Evolutionary conservation across 1,284 basidiomycete species (phyloP), one percentile per base, ranked within the genome.

Genomic region (Athelia psychrophila): DNA sequence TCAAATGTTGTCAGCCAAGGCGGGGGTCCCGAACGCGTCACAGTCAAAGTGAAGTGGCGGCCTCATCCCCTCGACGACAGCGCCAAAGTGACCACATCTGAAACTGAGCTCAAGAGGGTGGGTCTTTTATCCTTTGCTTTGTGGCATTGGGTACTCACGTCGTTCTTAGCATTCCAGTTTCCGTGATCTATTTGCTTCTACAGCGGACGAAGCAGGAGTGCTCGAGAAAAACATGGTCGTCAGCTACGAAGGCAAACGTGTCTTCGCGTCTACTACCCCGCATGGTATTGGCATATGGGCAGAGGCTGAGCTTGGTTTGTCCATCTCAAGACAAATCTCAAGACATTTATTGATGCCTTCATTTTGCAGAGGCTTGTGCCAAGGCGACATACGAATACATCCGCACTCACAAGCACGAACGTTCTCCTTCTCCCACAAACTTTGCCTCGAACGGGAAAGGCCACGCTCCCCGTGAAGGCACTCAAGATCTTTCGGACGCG

Each of bases 181-280:
- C 59, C 74, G 75, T 23, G 70, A 74, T 1, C 61, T 89, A 0
- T 87, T 87, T 49, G 79, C 84, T 32, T 79, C 76, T 42, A 67
- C 79, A 2, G 86, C 88, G 6, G 84, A 88, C 52, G 71, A 81
- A 42, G 80, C 77, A 2, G 65, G 64, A 15, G 71, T 87, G 16
- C 70, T 76, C 12, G 56, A 62, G 2, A 69, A 77, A 15, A 76
- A 77, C 49, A 66, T 91, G 0, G 70, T 88, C 25, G 68, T 91
- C 53, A 82, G 67, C 13, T 79, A 82, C 53, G 73, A 82, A 24
- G 75, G 79, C 45, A 79, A 76, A 49, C 82, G 79, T 2, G 72
- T 91, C 36, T 89, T 83, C 58, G 72, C 84, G 8, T 85, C 83
- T 16, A 80, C 83, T 2, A 85, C 83, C 0, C 86, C 88, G 0